Base-by-base conservation (phyloP, 768 basidiomycete species). In the Kwoniella bestiolae region DNA sequence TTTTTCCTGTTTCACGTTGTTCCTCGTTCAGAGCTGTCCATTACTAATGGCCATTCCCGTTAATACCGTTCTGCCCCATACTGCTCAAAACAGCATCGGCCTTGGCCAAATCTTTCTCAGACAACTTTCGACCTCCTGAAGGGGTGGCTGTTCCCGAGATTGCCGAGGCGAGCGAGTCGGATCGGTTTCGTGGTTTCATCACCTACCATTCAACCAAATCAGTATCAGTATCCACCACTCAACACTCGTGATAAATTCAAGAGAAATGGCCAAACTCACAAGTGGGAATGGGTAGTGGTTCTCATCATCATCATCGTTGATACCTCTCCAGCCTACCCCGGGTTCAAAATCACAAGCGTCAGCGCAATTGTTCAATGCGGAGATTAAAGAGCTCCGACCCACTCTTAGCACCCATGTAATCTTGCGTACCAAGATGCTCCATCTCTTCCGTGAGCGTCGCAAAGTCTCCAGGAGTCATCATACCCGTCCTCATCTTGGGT, bases 71-170 rank as follows among this genome's bases (percentile, higher is more conserved):
- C 7, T 56, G 58, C 47, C 71, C 50, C 47, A 74, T 76, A 59
- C 67, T 67, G 70, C 76, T 82, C 56, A 98, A 85, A 2, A 92
- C 94, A 9, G 89, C 91, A 72, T 98, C 94, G 3, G 94, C 95
- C 82, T 86, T 86, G 76, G 85, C 85, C 72, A 98, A 82, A 80
- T 98, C 95, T 56, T 88, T 85, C 82, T 97, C 95, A 77, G 89
- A 93, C 60, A 96, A 81, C 68, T 88, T 92, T 74, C 87, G 87
- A 74, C 90, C 91, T 1, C 92, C 94, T 0, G 92, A 92, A 7
- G 95, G 96, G 77, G 91, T 94, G 61, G 78, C 77, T 2, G 87
- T 84, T 38, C 88, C 87, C 21, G 87, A 87, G 63, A 85, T 82
- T 82, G 93, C 87, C 21, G 91, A 93, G 52, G 88, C 87, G 34